Base-by-base conservation (phyloP, 208 protist species). In the Novymonas esmeraldas region DNA sequence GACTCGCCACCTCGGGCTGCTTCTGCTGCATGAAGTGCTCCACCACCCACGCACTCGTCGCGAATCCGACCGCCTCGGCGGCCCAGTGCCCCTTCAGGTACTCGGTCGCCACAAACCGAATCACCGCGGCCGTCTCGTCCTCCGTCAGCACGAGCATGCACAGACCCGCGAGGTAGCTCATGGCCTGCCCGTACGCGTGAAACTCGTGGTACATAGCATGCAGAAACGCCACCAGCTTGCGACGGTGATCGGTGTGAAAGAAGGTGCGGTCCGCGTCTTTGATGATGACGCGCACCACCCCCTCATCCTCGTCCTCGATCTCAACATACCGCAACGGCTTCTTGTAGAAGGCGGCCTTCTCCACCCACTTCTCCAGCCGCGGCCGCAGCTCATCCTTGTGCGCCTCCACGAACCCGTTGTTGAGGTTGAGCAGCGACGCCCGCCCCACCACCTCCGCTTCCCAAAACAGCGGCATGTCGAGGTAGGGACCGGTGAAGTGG, bases 201-300 rank as follows among this genome's bases (percentile, higher is more conserved):
- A 94, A 94, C 76, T 96, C 91, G 69, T 92, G 63, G 78, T 67
- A 90, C 78, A 96, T 81, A 55, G 91, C 87, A 70, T 89, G 62
- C 33, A 96, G 72, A 55, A 94, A 94, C 20, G 63, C 63, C 14
- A 92, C 82, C 62, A 96, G 73, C 66, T 94, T 94, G 14, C 61
- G 49, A 41, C 89, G 85, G 74, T 96, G 89, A 41, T 84, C 77
- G 0, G 81, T 70, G 49, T 79, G 68, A 49, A 93, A 90, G 73
- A 96, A 96, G 59, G 87, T 96, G 39, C 91, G 81, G 63, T 92
- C 84, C 28, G 88, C 87, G 66, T 96, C 91, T 62, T 96, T 96
- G 67, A 96, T 96, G 45, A 96, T 96, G n/a, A 96, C 89, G 20
- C 91, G 91, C 77, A 92, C 77, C 44, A 87, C 85, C 54, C 93